A percentile compares a stretch with the other conserved stretches of the same genome.
Conservation (phyloP, 148 eudicot species). For the Drosera capensis region DNA sequence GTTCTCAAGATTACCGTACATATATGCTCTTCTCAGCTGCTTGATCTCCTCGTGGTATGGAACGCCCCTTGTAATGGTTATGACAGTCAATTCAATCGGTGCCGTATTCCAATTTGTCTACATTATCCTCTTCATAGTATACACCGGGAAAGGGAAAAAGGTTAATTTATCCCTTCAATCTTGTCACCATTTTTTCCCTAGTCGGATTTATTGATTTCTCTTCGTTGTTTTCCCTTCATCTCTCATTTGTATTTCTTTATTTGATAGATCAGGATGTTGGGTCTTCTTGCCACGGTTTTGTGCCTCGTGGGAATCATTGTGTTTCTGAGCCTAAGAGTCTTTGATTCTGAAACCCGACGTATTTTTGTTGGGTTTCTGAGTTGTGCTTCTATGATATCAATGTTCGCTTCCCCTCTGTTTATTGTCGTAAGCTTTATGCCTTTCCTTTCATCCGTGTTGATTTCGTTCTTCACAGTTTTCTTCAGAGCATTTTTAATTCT, state of each 20-base stretch:
- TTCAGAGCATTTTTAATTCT: background rate
- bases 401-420: conserved; percentile 83
- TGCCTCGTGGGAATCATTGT: conserved; percentile 29
- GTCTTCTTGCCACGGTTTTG: conserved; percentile 36
- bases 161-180: conserved; percentile 12
- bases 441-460: background rate
- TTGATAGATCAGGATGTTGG: conserved; percentile 52
- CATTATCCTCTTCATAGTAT: conserved; percentile 29
- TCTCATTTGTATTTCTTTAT: background rate
- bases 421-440: conserved; percentile 38
- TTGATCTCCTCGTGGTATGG: conserved; percentile 75
- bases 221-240: background rate
- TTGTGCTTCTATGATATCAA: conserved; percentile 56
- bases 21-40: conserved; percentile 68
- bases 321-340: conserved; percentile 31
- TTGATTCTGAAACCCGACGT: conserved; percentile 28
- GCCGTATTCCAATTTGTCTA: conserved; percentile 35
- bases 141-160: conserved; percentile 41
- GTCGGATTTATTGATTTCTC: background rate
- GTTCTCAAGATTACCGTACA: conserved; percentile 71
- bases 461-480: background rate
- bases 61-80: conserved; percentile 42
- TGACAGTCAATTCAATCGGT: conserved; percentile 52
- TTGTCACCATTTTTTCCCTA: conserved; percentile 3
- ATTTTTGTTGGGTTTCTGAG: conserved; percentile 44